A percentile compares a stretch with the other conserved stretches of the same genome.
Evolutionary conservation across 2,329 filamentous ascomycete species (phyloP).

Genomic region (Alternaria solani): DNA sequence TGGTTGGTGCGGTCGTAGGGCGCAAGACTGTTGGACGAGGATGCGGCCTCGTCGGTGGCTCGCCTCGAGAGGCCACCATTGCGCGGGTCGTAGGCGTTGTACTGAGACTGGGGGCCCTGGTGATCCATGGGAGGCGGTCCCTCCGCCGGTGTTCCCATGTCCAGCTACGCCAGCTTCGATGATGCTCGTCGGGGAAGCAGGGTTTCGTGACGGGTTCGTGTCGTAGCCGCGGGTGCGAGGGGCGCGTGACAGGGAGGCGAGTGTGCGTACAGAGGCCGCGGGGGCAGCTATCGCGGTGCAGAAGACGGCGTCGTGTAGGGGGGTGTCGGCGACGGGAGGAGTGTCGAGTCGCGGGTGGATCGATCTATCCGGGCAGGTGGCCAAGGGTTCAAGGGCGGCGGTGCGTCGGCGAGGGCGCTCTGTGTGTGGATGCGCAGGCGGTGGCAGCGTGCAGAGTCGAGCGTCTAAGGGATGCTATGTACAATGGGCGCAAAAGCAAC

Average conservation of each 20-base stretch:
- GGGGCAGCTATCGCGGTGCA: slow-evolving; percentile 6
- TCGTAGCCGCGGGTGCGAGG: slow-evolving; percentile 16
- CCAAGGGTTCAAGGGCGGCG: slow-evolving; percentile 6
- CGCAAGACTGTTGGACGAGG: slow-evolving; percentile 33
- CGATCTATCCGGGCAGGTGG: slow-evolving; percentile 3
- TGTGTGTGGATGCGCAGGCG: slow-evolving; percentile 16
- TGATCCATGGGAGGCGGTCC: slow-evolving; percentile 46
- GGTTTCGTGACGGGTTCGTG: slow-evolving; percentile 10
- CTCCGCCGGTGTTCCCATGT: slow-evolving; percentile 48
- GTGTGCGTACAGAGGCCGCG: background rate
- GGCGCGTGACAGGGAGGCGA: slow-evolving; percentile 15
- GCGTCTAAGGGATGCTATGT: slow-evolving; percentile 17
- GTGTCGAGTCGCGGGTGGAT: slow-evolving; percentile 2
- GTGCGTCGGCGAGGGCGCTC: slow-evolving; percentile 25
- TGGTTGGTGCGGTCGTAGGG: slow-evolving; percentile 33
- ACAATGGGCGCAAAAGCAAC: slow-evolving; percentile 18
- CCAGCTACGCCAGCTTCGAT: slow-evolving; percentile 36
- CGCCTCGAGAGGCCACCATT: slow-evolving; percentile 43
- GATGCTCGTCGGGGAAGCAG: slow-evolving; percentile 8
- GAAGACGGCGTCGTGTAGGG: background rate
- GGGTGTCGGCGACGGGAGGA: slow-evolving; percentile 5
- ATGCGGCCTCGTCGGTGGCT: slow-evolving; percentile 41
- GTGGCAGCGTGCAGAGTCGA: slow-evolving; percentile 18
- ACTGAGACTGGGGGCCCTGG: slow-evolving; percentile 37
- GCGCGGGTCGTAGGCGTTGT: slow-evolving; percentile 43